A percentile compares a stretch with the other conserved stretches of the same genome.
phyloP scores from a whole-genome alignment of 1,284 basidiomycete genomes.

The Leccinum subfulvum region DNA sequence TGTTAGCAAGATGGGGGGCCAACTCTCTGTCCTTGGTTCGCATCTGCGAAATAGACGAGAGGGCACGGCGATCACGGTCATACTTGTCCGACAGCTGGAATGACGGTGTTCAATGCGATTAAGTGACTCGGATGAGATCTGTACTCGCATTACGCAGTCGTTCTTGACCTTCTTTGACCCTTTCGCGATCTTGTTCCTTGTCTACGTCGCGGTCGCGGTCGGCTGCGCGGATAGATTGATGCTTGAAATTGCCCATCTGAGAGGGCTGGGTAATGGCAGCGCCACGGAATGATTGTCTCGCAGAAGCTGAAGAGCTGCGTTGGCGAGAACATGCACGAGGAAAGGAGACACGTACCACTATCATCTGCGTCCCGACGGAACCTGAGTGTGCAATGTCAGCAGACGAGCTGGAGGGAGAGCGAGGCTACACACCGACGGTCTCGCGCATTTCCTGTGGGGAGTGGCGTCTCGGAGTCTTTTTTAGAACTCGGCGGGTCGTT shows the following conservation, averaged over 20 bases:
- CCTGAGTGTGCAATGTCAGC: constrained; percentile 48
- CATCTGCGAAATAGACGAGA: constrained; percentile 43
- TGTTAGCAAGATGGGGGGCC: constrained; percentile 56
- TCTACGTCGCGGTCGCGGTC: constrained; percentile 65
- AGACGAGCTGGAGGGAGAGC: constrained; percentile 51
- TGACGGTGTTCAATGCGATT: constrained; percentile 10
- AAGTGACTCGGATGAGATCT: constrained; percentile 9
- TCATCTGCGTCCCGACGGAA: constrained; percentile 76
- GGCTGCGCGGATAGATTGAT: constrained; percentile 70
- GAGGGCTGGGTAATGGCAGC: constrained; percentile 70
- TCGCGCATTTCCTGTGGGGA: constrained; percentile 48
- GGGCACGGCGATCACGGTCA: constrained; percentile 73
- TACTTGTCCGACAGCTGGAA: constrained; percentile 78
- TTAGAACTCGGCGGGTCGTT: constrained; percentile 58
- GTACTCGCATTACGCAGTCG: constrained; percentile 65
- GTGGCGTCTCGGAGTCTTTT: constrained; percentile 63
- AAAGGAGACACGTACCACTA: constrained; percentile 46
- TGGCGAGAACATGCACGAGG: constrained; percentile 11
- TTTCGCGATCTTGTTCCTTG: constrained; percentile 64
- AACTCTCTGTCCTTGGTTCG: constrained; percentile 69
- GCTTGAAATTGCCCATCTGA: constrained; percentile 87
- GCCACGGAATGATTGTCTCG: constrained; percentile 68
- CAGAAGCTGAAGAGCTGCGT: constrained; percentile 42
- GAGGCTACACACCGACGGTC: constrained; percentile 67
- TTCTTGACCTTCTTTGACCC: constrained; percentile 76